A percentile compares a stretch with the other conserved stretches of the same genome.
These are phyloP conservation scores for Fusarium penzigii DNA, from an alignment of 2,329 filamentous ascomycete genomes.

Conservation along the genomic window DNA sequence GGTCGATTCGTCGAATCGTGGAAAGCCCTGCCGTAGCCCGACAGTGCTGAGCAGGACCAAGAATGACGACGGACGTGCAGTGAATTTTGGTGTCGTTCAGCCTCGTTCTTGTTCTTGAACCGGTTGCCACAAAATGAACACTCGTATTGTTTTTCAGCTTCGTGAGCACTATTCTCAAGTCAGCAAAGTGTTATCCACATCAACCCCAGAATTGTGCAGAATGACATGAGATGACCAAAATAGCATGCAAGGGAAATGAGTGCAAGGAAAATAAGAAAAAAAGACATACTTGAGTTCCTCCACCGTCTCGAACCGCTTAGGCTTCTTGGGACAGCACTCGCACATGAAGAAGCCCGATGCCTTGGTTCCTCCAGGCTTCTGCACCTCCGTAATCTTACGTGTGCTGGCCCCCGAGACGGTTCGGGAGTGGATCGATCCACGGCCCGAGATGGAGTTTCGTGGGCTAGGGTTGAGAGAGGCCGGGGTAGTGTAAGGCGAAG, in stretches of 20 bases:
- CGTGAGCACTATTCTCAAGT: constrained; percentile 66
- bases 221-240: constrained; percentile 8
- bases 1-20: constrained; percentile 73
- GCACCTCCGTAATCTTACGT: constrained; percentile 52
- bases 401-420: constrained; percentile 51
- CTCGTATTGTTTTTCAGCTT: constrained; percentile 94
- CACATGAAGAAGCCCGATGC: constrained; percentile 43
- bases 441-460: constrained; percentile 44
- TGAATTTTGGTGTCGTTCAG: constrained; percentile 93
- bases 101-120: constrained; percentile 99
- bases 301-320: constrained; percentile 22
- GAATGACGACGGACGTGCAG: constrained; percentile 90
- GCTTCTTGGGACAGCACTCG: constrained; percentile 25
- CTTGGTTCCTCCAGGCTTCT: constrained; percentile 49
- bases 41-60: constrained; percentile 92
- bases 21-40: constrained; percentile 77
- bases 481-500: constrained; percentile 51
- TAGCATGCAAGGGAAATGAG: not conserved
- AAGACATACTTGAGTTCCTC: constrained; percentile 69
- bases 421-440: constrained; percentile 45
- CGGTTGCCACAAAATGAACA: constrained; percentile 91
- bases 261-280: not conserved
- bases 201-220: constrained; percentile 1
- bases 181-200: constrained; percentile 18
- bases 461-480: constrained; percentile 53